These are phyloP conservation scores for Solanum medicagineum DNA, from an alignment of 257 asterid genomes.

Conservation along the genomic window DNA sequence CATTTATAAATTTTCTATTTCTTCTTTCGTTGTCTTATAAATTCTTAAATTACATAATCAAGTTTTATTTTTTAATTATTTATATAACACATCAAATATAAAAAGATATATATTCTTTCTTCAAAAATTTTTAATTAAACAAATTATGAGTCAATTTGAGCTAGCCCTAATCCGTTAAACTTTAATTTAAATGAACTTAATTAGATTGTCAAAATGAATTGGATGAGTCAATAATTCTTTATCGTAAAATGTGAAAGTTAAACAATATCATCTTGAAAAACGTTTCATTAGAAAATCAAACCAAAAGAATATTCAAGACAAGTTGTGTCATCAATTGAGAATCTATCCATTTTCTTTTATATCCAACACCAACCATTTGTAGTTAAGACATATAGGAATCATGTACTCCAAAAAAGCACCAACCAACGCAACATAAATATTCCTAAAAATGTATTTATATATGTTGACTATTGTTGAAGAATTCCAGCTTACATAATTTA, in stretches of 20 bases:
- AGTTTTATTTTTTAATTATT: not conserved
- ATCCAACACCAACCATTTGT: not conserved
- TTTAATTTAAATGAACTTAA: not conserved
- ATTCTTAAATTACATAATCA: not conserved
- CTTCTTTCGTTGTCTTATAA: not conserved
- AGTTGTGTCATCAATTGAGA: not conserved
- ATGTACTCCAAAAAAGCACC: not conserved
- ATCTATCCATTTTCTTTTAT: not conserved
- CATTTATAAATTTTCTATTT: not conserved
- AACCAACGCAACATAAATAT: not conserved
- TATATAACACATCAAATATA: not conserved
- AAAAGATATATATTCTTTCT: not conserved
- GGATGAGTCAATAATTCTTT: not conserved
- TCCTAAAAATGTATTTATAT: not conserved
- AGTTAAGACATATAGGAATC: not conserved
- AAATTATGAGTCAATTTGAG: not conserved
- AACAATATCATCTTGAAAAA: not conserved
- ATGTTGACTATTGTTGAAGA: not conserved
- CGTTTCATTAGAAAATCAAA: not conserved
- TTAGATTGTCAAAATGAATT: not conserved
- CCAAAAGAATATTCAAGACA: not conserved
- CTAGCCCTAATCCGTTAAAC: not conserved
- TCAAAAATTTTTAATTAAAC: too few species aligned
- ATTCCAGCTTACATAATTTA: not conserved
- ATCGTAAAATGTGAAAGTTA: not conserved